A percentile compares a stretch with the other conserved stretches of the same genome.
phyloP scores from a whole-genome alignment of 495 filamentous ascomycete genomes.

The Aspergillus sclerotioniger region DNA sequence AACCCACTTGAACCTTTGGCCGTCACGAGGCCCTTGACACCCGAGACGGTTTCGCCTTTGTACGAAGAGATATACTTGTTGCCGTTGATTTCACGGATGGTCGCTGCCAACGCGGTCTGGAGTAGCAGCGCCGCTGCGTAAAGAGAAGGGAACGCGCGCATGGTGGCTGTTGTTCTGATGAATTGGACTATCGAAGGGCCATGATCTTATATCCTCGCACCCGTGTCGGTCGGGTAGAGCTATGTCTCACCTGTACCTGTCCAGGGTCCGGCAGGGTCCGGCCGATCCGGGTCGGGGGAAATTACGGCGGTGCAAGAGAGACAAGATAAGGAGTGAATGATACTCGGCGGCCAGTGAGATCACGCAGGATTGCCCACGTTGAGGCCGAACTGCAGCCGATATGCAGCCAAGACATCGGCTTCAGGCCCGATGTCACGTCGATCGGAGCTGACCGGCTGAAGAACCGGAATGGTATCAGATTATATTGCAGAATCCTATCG shows the following conservation, averaged over 20 bases:
- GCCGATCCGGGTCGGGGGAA: background rate
- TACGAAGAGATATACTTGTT: conserved; percentile 57
- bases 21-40: conserved; percentile 57
- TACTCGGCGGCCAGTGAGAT: conserved; percentile 8
- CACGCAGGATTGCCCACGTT: conserved; percentile 16
- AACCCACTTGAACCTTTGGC: conserved; percentile 57
- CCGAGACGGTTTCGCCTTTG: conserved; percentile 46
- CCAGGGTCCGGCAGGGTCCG: no score
- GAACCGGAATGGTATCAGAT: no score
- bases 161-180: background rate
- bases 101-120: conserved; percentile 37
- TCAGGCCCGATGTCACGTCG: background rate
- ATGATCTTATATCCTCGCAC: background rate
- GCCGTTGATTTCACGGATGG: conserved; percentile 62
- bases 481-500: no score
- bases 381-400: background rate
- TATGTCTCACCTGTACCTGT: background rate
- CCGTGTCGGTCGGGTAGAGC: no score
- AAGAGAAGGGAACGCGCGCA: conserved; percentile 10
- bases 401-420: background rate
- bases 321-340: background rate
- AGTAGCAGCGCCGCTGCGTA: conserved; percentile 6
- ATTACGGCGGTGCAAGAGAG: background rate
- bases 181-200: background rate
- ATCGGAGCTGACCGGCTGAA: background rate